Percentiles rank a stretch among this genome's conserved stretches.
Evolutionary conservation across 305 asterid species (phyloP).

Genomic region (Salvia sclarea): DNA sequence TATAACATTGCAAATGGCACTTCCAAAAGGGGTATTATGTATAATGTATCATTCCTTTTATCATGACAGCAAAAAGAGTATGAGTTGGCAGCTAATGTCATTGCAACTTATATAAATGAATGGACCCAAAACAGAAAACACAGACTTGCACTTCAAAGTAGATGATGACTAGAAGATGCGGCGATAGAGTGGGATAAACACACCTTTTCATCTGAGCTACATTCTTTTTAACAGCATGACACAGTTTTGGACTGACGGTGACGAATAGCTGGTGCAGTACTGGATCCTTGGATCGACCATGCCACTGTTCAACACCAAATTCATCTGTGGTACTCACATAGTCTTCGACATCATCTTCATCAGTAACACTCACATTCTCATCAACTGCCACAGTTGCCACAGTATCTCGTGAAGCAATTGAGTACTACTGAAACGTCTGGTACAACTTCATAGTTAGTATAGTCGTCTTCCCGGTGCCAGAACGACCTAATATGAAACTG

Average conservation of each 20-base stretch:
- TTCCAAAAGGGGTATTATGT: neutral
- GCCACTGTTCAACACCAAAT: slow-evolving; percentile 8
- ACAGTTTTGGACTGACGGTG: slow-evolving; percentile 68
- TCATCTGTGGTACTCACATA: neutral
- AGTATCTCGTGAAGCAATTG: slow-evolving; percentile 42
- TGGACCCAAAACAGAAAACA: too few relatives aligned
- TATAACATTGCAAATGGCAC: neutral
- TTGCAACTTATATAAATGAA: too few relatives aligned
- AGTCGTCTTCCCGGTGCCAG: slow-evolving; percentile 78
- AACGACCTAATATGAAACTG: slow-evolving; percentile 71
- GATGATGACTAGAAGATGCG: neutral
- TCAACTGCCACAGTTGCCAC: slow-evolving; percentile 18
- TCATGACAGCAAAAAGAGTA: neutral
- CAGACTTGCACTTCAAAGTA: neutral
- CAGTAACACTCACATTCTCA: neutral
- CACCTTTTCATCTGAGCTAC: slow-evolving; percentile 63
- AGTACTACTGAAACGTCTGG: slow-evolving; percentile 53
- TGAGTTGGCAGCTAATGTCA: neutral
- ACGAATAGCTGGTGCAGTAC: slow-evolving; percentile 63
- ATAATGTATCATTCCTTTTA: neutral
- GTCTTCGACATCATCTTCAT: slow-evolving; percentile 15
- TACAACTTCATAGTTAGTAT: slow-evolving; percentile 68
- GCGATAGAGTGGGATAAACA: neutral
- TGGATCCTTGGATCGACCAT: slow-evolving; percentile 19
- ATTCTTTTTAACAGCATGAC: slow-evolving; percentile 70